phyloP scores from a whole-genome alignment of 352 stramenopile species.

The Pythium rishiriense region DNA sequence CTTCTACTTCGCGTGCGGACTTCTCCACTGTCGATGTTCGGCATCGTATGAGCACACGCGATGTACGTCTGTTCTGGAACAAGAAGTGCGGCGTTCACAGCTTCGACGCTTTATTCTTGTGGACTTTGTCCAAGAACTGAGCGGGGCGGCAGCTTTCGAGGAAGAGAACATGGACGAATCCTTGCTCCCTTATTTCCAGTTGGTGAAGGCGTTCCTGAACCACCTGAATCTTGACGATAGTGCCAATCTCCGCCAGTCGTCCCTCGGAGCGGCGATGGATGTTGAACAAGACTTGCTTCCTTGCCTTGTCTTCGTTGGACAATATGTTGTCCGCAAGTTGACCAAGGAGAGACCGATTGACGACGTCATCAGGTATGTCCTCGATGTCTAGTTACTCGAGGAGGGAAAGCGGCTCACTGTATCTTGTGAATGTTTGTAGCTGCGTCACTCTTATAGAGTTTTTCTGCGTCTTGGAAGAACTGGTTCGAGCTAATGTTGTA shows the following conservation, averaged over 20 bases:
- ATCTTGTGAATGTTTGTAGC: constrained; percentile 30
- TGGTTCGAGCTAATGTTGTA: constrained; percentile 20
- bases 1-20: constrained; percentile 75
- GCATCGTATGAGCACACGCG: constrained; percentile 64
- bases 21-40: constrained; percentile 66
- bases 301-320: not conserved
- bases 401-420: not conserved
- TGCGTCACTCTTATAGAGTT: constrained; percentile 72
- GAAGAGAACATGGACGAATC: constrained; percentile 50
- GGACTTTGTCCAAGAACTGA: constrained; percentile 55
- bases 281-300: constrained; percentile 26
- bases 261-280: not conserved
- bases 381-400: not conserved
- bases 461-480: constrained; percentile 58
- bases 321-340: constrained; percentile 30
- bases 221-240: constrained; percentile 49
- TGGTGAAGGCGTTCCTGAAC: constrained; percentile 66
- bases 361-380: constrained; percentile 19
- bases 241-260: constrained; percentile 27
- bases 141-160: constrained; percentile 32
- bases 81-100: constrained; percentile 10
- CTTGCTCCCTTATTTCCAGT: constrained; percentile 62
- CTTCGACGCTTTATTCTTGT: constrained; percentile 62
- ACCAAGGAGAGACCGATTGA: constrained; percentile 17
- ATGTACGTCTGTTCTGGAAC: not conserved